A percentile compares a stretch with the other conserved stretches of the same genome.
These are phyloP conservation scores for Fraxinus pennsylvanica DNA, from an alignment of 257 asterid genomes.

Conservation along the genomic window DNA sequence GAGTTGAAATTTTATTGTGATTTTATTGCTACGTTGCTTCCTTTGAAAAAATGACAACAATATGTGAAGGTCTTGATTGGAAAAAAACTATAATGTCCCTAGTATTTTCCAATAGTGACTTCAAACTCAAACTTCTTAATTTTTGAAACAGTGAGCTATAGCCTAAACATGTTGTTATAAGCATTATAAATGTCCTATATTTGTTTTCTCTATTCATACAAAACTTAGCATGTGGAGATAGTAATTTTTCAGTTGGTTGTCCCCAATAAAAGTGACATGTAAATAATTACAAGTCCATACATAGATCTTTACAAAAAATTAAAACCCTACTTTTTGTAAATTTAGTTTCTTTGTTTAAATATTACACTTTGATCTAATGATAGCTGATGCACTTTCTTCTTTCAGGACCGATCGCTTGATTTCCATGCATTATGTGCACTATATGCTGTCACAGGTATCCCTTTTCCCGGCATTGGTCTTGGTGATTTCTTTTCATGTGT, in stretches of 20 bases:
- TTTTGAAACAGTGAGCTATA: background rate
- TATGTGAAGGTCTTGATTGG: background rate
- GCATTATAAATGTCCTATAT: background rate
- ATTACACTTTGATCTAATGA: background rate
- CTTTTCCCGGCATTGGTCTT: conserved; percentile 23
- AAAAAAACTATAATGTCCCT: background rate
- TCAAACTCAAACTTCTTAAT: background rate
- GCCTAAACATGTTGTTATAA: background rate
- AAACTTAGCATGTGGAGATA: background rate
- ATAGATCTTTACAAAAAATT: background rate
- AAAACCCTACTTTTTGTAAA: background rate
- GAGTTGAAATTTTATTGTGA: background rate
- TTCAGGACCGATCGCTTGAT: conserved; percentile 87
- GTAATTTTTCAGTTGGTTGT: background rate
- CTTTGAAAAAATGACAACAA: background rate
- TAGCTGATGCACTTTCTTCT: conserved; percentile 23
- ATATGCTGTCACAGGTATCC: conserved; percentile 88
- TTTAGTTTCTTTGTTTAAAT: background rate
- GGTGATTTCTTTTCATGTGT: conserved; percentile 9
- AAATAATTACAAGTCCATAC: background rate
- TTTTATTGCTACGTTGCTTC: background rate
- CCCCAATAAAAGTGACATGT: background rate
- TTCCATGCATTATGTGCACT: conserved; percentile 75
- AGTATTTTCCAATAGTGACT: background rate
- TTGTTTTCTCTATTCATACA: background rate